A percentile compares a stretch with the other conserved stretches of the same genome.
Evolutionary conservation across 805 yeast species (phyloP).

Genomic region (Hanseniaspora lindneri): DNA sequence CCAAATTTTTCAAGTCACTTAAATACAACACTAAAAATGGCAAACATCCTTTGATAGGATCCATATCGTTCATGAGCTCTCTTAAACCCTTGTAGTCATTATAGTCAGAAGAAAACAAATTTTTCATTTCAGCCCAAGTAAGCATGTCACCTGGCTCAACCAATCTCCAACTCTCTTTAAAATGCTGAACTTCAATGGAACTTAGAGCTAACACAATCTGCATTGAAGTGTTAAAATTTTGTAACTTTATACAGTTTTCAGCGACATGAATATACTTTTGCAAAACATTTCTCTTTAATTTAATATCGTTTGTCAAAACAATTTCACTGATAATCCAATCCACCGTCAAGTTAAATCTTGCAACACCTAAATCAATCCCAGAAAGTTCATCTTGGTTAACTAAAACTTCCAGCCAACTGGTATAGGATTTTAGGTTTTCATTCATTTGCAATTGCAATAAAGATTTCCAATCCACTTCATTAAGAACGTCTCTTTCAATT

Average conservation of each 20-base stretch:
- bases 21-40: constrained; percentile 83
- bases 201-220: constrained; percentile 75
- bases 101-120: constrained; percentile 53
- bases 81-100: constrained; percentile 62
- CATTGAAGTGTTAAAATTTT: constrained; percentile 78
- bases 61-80: constrained; percentile 36
- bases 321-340: constrained; percentile 90
- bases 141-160: constrained; percentile 62
- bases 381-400: constrained; percentile 43
- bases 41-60: constrained; percentile 61
- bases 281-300: constrained; percentile 55
- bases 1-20: constrained; percentile 61
- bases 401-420: constrained; percentile 73
- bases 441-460: constrained; percentile 67
- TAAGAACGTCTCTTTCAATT: constrained; percentile 71
- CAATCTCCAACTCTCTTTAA: constrained; percentile 61
- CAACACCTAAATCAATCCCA: constrained; percentile 73
- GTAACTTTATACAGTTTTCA: constrained; percentile 54
- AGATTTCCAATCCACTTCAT: constrained; percentile 87
- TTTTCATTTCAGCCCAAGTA: constrained; percentile 55
- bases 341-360: constrained; percentile 77
- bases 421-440: constrained; percentile 50
- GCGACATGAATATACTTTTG: constrained; percentile 83
- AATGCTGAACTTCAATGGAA: constrained; percentile 46
- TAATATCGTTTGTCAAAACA: constrained; percentile 48